Conservation (phyloP, 1,139 yeast genomes). For the Yamadazyma dushanensis region DNA sequence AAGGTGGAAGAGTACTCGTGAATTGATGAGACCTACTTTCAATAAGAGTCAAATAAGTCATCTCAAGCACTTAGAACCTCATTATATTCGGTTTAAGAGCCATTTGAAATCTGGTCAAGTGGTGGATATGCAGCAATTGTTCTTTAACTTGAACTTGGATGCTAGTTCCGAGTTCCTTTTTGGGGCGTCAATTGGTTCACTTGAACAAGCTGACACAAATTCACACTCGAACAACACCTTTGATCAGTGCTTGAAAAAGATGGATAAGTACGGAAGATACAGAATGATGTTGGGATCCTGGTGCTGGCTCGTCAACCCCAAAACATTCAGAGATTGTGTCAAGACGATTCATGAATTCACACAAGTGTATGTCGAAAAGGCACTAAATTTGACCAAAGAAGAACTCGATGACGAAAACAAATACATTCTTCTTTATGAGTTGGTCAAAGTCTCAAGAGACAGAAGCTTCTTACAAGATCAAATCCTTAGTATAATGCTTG, state of each 20-base stretch:
- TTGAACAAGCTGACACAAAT: conserved; percentile 13
- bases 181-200: conserved; percentile 41
- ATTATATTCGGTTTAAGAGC: conserved; percentile 35
- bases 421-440: conserved; percentile 44
- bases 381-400: conserved; percentile 22
- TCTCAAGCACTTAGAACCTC: conserved; percentile 46
- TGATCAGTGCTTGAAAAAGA: conserved; percentile 29
- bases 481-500: conserved; percentile 44
- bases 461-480: conserved; percentile 45
- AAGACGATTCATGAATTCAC: conserved; percentile 26
- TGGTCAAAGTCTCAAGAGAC: conserved; percentile 44
- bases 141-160: conserved; percentile 44
- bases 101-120: conserved; percentile 26
- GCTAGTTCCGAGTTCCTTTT: conserved; percentile 50
- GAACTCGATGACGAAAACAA: conserved; percentile 25
- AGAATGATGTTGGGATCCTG: conserved; percentile 31
- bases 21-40: conserved; percentile 58
- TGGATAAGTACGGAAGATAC: conserved; percentile 28
- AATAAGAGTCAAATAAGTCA: conserved; percentile 53
- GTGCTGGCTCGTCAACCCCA: conserved; percentile 27
- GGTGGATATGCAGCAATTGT: conserved; percentile 36
- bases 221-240: conserved; percentile 15
- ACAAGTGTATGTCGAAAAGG: conserved; percentile 22
- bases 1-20: conserved; percentile 57
- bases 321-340: conserved; percentile 25